phyloP scores from a whole-genome alignment of 2,329 filamentous ascomycete species.

The Ophiognomonia clavigignenti-juglandacearum region DNA sequence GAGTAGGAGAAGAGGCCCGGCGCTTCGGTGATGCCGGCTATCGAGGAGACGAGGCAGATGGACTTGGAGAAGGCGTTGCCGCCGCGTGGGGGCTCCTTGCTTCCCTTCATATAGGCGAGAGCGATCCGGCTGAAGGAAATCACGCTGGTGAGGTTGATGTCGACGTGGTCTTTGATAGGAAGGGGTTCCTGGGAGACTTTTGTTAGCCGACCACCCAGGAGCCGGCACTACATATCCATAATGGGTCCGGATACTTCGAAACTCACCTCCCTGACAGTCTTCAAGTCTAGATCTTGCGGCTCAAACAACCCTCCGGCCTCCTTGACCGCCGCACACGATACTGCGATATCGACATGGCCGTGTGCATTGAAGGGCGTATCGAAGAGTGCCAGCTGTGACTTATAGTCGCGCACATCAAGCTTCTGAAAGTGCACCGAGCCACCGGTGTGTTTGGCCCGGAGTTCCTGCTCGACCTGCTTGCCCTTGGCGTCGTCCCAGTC shows the following conservation, averaged over 20 bases:
- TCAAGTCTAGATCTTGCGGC: constrained; percentile 32
- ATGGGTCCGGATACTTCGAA: no score
- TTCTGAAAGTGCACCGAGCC: constrained; percentile 31
- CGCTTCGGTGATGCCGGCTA: constrained; percentile 43
- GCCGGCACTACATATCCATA: no score
- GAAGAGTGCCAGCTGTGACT: constrained; percentile 41
- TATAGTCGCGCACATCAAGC: constrained; percentile 40
- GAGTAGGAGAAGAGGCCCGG: constrained; percentile 43
- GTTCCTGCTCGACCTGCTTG: constrained; percentile 12
- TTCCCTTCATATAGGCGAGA: constrained; percentile 40
- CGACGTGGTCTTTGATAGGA: constrained; percentile 31
- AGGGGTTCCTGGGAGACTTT: constrained; percentile 23
- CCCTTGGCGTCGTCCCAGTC: constrained; percentile 22
- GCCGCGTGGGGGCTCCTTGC: background rate
- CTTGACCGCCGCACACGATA: constrained; percentile 38
- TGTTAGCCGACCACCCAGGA: no score
- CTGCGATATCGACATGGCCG: constrained; percentile 42
- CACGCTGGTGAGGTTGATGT: constrained; percentile 43
- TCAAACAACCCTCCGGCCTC: constrained; percentile 42
- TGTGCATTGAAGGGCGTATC: constrained; percentile 37
- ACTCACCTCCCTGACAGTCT: constrained; percentile 32
- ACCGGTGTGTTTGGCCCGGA: constrained; percentile 8
- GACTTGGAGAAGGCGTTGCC: constrained; percentile 17
- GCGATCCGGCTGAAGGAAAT: constrained; percentile 44
- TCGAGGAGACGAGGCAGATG: constrained; percentile 28